A percentile compares a stretch with the other conserved stretches of the same genome.
Conservation (phyloP, 805 yeast genomes). For the Sporopachydermia lactativora region DNA sequence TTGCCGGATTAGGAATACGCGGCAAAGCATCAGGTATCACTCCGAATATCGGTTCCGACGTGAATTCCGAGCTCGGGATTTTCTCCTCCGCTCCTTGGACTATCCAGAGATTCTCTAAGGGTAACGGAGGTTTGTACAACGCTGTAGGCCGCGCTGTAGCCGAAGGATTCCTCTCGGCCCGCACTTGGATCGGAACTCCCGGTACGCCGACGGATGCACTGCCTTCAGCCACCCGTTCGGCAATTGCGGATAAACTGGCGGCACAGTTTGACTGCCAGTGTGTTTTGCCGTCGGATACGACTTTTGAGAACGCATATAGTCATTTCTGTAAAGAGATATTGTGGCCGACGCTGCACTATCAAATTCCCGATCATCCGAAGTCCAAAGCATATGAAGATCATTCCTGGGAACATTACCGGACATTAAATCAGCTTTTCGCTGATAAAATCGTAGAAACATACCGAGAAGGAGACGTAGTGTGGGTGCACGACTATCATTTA, state of each 20-base stretch:
- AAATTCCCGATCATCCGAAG: conserved; percentile 89
- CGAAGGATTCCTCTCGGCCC: conserved; percentile 21
- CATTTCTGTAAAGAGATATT: conserved; percentile 87
- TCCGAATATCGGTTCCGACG: no score
- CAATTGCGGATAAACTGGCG: conserved; percentile 34
- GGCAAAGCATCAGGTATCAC: no score
- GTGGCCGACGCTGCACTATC: conserved; percentile 93
- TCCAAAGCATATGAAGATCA: conserved; percentile 92
- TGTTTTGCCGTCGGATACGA: conserved; percentile 61
- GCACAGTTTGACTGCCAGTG: conserved; percentile 43
- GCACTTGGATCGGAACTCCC: conserved; percentile 78
- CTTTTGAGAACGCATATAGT: conserved; percentile 82
- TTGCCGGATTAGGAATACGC: no score
- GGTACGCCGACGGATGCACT: conserved; percentile 86
- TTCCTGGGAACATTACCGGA: conserved; percentile 77
- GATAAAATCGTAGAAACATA: conserved; percentile 56
- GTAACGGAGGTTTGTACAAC: conserved; percentile 81
- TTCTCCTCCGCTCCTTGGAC: conserved; percentile 59
- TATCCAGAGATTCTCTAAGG: conserved; percentile 52
- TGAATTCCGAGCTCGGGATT: no score
- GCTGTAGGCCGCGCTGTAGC: conserved; percentile 55
- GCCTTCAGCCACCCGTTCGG: conserved; percentile 37
- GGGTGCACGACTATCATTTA: conserved; percentile 93
- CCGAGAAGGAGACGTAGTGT: conserved; percentile 61
- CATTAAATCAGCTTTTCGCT: conserved; percentile 67